Conservation (phyloP, 179 eudicot genomes). For the Nepenthes alata region DNA sequence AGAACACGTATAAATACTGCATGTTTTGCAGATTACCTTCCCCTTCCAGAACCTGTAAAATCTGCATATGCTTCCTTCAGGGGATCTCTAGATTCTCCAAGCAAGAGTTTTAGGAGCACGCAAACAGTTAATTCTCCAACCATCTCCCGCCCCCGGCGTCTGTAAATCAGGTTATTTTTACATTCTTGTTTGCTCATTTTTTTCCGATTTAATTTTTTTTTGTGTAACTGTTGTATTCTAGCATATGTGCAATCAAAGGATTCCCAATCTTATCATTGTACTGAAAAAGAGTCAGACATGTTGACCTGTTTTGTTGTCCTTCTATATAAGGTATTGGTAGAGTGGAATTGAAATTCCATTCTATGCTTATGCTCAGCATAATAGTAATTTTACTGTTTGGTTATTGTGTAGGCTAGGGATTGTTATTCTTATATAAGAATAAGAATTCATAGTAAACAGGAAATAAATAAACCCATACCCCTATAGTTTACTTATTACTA, state of each 20-base stretch:
- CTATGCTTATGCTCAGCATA: no score
- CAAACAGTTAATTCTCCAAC: constrained; percentile 1
- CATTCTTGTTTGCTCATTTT: constrained; percentile 9
- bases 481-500: no score
- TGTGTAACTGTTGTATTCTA: constrained; percentile 1
- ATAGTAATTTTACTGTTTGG: no score
- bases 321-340: no score
- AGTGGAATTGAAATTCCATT: no score
- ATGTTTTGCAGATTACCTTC: constrained; percentile 70
- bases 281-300: background rate
- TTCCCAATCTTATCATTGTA: background rate
- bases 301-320: background rate
- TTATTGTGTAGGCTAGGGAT: no score
- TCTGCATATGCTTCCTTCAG: constrained; percentile 69
- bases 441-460: no score
- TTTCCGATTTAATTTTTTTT: constrained; percentile 10
- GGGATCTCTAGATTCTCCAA: constrained; percentile 45
- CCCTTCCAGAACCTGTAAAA: constrained; percentile 56
- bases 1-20: constrained; percentile 87
- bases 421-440: no score
- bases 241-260: background rate
- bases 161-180: constrained; percentile 20
- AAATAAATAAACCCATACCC: no score
- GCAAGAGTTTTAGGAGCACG: constrained; percentile 1
- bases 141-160: constrained; percentile 37